Base-by-base conservation (phyloP, 306 rosid species). In the Abrus pulchellus region DNA sequence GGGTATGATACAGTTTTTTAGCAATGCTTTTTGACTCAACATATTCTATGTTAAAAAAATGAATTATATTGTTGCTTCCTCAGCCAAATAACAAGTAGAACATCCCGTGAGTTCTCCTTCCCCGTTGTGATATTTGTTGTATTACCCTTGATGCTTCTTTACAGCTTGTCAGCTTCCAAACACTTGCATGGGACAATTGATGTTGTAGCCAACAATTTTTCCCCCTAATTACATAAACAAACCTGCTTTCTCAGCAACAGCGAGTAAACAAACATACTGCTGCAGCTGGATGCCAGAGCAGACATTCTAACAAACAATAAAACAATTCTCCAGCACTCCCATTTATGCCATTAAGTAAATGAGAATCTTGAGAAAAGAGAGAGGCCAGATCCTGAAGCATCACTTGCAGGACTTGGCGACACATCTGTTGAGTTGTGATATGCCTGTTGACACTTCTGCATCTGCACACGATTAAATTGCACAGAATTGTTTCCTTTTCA, bases 321-420 rank as follows among this genome's bases (percentile, higher is more conserved):
- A 68, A n/a, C 83, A 81, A 45, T 66, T 68, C 32, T 61, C 68
- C 47, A 28, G 32, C 41, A 68, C 67, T 78, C 67, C 74, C 76
- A 75, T 73, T 66, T 79, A 45, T 49, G 52, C 59, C 20, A 63
- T 83, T 72, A 96, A 27, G 97, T 36, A 86, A 96, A 93, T 32
- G 99, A 67, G 86, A 96, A 93, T 87, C 97, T 90, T 74, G 99
- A 93, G 89, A 96, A 96, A 63, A 93, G 96, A 32, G 98, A 93
- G 27, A 65, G 80, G 76, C 88, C 85, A 27, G 98, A 77, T 81
- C 91, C 94, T 7, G 97, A 68, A 62, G 92, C 62, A 9, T 96
- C 99, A 28, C 68, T 84, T 9, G 89, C 87, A 12, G 97, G 91
- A 85, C 76, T 90, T 6, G 90, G 92, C 30, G 94, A 87, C 86